A percentile compares a stretch with the other conserved stretches of the same genome.
Evolutionary conservation across 2,329 filamentous ascomycete genomes (phyloP).

Genomic region (Apiospora koreana): DNA sequence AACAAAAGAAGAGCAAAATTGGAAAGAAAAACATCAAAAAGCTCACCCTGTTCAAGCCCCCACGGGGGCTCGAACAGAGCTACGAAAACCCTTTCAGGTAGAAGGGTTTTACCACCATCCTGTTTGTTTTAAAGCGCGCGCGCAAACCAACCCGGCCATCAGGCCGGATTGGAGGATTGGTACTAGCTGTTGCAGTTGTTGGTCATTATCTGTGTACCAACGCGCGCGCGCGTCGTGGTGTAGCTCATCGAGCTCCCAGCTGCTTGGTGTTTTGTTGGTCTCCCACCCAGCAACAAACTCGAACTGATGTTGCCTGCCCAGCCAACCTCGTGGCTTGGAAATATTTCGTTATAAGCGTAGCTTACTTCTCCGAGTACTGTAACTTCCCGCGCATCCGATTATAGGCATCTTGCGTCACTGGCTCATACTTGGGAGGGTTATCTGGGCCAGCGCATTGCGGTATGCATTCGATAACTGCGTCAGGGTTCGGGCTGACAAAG

Average conservation of each 20-base stretch:
- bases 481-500: constrained; percentile 53
- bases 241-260: neutral
- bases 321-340: too few relatives aligned
- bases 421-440: constrained; percentile 51
- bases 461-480: constrained; percentile 53
- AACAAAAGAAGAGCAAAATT: too few relatives aligned
- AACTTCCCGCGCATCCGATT: constrained; percentile 28
- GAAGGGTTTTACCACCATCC: neutral
- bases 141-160: neutral
- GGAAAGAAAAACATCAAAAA: neutral
- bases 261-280: too few relatives aligned
- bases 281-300: neutral
- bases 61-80: neutral
- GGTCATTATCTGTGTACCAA: neutral
- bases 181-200: neutral
- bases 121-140: neutral
- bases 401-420: constrained; percentile 33
- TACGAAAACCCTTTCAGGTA: neutral
- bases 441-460: constrained; percentile 43
- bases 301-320: neutral
- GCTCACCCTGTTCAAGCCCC: neutral
- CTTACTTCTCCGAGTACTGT: constrained; percentile 23
- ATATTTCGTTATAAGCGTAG: too few relatives aligned
- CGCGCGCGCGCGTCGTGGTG: neutral
- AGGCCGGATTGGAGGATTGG: neutral